Percentiles rank a stretch among this genome's conserved stretches.
phyloP scores from a whole-genome alignment of 2,329 filamentous ascomycete genomes.

The Colletotrichum sublineola region DNA sequence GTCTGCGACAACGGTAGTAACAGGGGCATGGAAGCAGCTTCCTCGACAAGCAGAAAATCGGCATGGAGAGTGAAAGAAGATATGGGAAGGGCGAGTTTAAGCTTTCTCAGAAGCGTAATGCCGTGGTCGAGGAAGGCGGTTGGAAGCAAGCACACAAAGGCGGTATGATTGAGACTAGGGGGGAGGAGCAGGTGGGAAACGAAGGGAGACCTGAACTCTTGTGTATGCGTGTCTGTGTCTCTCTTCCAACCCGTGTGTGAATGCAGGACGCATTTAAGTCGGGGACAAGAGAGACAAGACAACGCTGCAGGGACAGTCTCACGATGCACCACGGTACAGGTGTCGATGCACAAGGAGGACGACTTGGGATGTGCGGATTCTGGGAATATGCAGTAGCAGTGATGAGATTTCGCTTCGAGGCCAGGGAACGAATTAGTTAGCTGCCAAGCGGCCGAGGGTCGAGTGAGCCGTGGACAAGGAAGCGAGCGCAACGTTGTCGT shows the following conservation, averaged over 20 bases:
- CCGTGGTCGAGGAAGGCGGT: slow-evolving; percentile 5
- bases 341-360: slow-evolving; percentile 1
- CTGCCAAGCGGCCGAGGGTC: neutral
- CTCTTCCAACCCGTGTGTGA: neutral
- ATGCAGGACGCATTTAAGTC: slow-evolving; percentile 1
- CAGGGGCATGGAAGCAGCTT: slow-evolving; percentile 37
- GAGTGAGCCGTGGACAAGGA: neutral
- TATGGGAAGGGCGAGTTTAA: slow-evolving; percentile 9
- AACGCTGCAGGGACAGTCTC: slow-evolving; percentile 11
- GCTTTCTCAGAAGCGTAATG: neutral
- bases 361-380: neutral
- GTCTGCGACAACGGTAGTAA: slow-evolving; percentile 33
- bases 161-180: neutral
- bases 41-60: slow-evolving; percentile 2
- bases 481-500: slow-evolving; percentile 1
- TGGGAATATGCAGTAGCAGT: neutral
- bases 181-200: neutral
- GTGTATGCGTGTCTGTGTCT: neutral
- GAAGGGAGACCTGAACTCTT: slow-evolving; percentile 7
- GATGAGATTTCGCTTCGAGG: slow-evolving; percentile 10
- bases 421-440: neutral
- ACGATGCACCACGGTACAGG: slow-evolving; percentile 13
- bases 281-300: slow-evolving; percentile 12
- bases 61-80: slow-evolving; percentile 6
- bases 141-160: slow-evolving; percentile 6